A percentile compares a stretch with the other conserved stretches of the same genome.
phyloP scores from a whole-genome alignment of 345 rosid genomes.

The Excoecaria agallocha region DNA sequence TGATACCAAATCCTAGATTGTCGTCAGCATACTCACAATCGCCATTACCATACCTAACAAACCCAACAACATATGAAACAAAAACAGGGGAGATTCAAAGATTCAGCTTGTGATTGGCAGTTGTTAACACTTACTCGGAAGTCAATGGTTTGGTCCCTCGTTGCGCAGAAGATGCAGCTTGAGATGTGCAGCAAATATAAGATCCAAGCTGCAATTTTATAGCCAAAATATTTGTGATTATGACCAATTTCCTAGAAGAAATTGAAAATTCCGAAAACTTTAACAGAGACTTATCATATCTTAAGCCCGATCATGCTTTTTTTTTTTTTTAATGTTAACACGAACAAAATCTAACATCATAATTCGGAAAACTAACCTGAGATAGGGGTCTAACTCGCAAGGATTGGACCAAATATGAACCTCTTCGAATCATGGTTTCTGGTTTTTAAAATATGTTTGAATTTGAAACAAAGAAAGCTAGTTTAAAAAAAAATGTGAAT shows the following conservation, averaged over 20 bases:
- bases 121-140: constrained; percentile 24
- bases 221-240: too few species aligned
- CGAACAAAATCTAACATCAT: neutral
- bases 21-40: constrained; percentile 49
- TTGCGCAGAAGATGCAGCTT: constrained; percentile 33
- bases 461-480: neutral
- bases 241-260: too few species aligned
- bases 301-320: too few species aligned
- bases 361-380: constrained; percentile 22
- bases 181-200: constrained; percentile 26
- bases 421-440: constrained; percentile 24
- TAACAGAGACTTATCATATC: too few species aligned
- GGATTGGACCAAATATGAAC: constrained; percentile 21
- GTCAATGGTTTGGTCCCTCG: constrained; percentile 20
- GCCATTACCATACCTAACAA: neutral
- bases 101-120: neutral
- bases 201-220: constrained; percentile 11
- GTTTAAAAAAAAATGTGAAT: constrained; percentile 2
- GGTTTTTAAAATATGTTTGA: neutral
- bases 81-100: neutral
- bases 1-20: constrained; percentile 67
- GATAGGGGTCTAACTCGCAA: constrained; percentile 16
- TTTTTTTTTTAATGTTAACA: too few species aligned
- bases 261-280: too few species aligned
- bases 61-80: neutral